Evolutionary conservation across 169 alveolate species (phyloP).

Genomic region (Eimeria maxima): DNA sequence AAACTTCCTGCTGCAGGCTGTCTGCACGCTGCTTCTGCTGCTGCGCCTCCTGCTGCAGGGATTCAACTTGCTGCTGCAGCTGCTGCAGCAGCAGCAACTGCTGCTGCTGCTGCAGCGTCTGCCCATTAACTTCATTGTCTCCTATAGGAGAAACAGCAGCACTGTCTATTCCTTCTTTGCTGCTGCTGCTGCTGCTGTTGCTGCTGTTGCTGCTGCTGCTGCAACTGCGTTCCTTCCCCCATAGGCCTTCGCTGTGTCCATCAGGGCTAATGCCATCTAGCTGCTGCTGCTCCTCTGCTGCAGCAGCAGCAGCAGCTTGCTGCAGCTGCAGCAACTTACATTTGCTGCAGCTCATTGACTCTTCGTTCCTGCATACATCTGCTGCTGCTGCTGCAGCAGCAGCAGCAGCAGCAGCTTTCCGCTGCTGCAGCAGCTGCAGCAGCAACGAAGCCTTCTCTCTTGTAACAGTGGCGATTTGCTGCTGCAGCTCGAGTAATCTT

Average conservation of each 20-base stretch:
- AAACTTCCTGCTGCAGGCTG: constrained; percentile 29
- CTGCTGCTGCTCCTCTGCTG: neutral
- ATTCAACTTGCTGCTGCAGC: neutral
- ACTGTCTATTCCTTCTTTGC: no score
- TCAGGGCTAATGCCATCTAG: neutral
- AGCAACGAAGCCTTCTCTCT: constrained; percentile 14
- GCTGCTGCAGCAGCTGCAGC: constrained; percentile 43
- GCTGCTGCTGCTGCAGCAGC: no score
- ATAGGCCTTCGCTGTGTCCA: neutral
- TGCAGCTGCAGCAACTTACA: neutral
- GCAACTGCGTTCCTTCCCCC: neutral
- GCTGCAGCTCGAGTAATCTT: neutral
- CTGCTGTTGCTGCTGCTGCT: constrained; percentile 39
- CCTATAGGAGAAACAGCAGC: neutral
- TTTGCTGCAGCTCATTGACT: neutral
- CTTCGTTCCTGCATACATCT: neutral
- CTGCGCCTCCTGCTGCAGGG: constrained; percentile 51
- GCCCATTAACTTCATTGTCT: neutral
- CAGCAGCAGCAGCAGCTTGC: neutral
- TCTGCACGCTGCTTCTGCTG: constrained; percentile 1
- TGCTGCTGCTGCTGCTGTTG: constrained; percentile 6
- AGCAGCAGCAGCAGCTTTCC: constrained; percentile 17
- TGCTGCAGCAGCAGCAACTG: constrained; percentile 14
- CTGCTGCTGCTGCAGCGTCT: no score
- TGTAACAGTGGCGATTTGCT: constrained; percentile 21